A percentile compares a stretch with the other conserved stretches of the same genome.
Conservation (phyloP, 1,139 yeast genomes). For the Candida sp. region DNA sequence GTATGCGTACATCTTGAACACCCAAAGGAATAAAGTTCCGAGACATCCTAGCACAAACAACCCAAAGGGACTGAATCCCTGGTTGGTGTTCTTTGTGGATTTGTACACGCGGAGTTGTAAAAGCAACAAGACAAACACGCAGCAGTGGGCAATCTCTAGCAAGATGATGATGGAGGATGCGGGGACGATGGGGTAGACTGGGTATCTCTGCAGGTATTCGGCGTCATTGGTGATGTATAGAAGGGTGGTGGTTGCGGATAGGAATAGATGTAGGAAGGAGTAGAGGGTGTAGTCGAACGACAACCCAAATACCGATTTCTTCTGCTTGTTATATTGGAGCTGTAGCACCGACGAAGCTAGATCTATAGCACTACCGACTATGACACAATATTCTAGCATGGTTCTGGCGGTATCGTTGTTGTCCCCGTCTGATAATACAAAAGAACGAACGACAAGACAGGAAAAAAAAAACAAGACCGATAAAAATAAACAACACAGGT, state of each 20-base stretch:
- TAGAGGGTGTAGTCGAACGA: constrained; percentile 30
- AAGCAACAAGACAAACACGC: constrained; percentile 5
- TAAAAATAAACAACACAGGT: background rate
- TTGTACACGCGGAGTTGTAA: constrained; percentile 17
- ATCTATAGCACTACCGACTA: background rate
- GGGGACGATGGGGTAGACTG: constrained; percentile 18
- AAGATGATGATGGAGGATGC: constrained; percentile 14
- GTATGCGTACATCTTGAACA: constrained; percentile 9
- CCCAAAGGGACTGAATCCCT: constrained; percentile 23
- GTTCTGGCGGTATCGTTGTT: too few relatives aligned
- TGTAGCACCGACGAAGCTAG: constrained; percentile 15
- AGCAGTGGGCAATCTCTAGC: constrained; percentile 19
- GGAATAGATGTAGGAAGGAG: constrained; percentile 15
- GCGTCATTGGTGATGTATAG: constrained; percentile 19
- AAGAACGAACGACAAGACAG: background rate
- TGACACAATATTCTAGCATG: constrained; percentile 1
- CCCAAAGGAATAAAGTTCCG: constrained; percentile 10
- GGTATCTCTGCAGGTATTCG: constrained; percentile 12
- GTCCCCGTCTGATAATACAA: background rate
- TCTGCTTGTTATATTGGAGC: constrained; percentile 20
- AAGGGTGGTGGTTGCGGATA: constrained; percentile 17
- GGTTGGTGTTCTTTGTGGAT: constrained; percentile 24
- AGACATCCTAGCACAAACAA: constrained; percentile 13
- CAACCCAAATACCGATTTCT: constrained; percentile 28
- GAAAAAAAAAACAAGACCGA: constrained; percentile 4